Conservation (phyloP, 345 rosid genomes). For the Hirschfeldia incana region DNA sequence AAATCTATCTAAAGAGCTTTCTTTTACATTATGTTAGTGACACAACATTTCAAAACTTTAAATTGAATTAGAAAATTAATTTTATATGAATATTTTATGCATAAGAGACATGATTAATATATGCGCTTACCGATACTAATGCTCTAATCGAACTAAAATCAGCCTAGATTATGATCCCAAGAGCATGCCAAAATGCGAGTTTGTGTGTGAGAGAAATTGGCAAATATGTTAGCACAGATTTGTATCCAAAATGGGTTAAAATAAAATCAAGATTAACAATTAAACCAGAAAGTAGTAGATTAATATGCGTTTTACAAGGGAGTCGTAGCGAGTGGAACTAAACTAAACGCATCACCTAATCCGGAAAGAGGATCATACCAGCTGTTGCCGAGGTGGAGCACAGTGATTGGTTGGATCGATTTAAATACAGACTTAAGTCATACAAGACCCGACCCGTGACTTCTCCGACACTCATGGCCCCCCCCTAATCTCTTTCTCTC, state of each 20-base stretch:
- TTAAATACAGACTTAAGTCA: constrained; percentile 20
- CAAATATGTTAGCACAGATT: background rate
- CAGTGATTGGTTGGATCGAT: constrained; percentile 17
- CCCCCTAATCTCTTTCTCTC: constrained; percentile 11
- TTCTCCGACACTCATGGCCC: constrained; percentile 39
- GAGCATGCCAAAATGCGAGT: background rate
- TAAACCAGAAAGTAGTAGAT: background rate
- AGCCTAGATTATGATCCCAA: background rate
- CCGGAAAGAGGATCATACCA: constrained; percentile 22
- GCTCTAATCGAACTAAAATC: background rate
- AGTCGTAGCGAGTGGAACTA: background rate
- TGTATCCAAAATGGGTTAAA: background rate
- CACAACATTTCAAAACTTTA: too few species aligned
- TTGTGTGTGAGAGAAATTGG: background rate
- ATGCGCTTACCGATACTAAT: too few species aligned
- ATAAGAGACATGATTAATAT: too few species aligned
- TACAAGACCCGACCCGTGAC: constrained; percentile 40
- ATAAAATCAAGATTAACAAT: background rate
- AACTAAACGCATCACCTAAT: constrained; percentile 28
- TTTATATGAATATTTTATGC: too few species aligned
- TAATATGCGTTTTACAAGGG: background rate
- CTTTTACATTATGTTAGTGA: too few species aligned
- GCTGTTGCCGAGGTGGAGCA: constrained; percentile 41
- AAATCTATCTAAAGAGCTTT: too few species aligned
- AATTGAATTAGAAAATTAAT: background rate